Evolutionary conservation across 2,329 filamentous ascomycete genomes (phyloP).

Genomic region (Lasiodiplodia gonubiensis): DNA sequence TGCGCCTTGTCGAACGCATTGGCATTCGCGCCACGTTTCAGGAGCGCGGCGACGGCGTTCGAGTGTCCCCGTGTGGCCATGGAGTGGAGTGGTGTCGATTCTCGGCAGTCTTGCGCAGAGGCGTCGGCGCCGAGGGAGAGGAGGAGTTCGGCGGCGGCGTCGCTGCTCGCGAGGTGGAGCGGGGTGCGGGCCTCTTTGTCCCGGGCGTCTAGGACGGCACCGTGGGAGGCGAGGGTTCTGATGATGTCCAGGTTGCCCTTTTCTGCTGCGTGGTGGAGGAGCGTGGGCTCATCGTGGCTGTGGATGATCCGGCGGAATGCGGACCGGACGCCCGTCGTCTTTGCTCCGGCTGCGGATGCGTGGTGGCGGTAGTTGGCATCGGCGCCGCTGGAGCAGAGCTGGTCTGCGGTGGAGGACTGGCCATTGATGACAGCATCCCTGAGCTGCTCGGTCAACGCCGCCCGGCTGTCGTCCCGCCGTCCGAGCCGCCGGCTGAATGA

Average conservation of each 20-base stretch:
- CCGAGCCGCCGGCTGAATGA: too few relatives aligned
- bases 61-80: not conserved
- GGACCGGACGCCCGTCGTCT: not conserved
- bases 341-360: too few relatives aligned
- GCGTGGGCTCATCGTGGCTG: not conserved
- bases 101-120: not conserved
- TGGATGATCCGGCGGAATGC: not conserved
- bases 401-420: not conserved
- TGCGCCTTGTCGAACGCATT: not conserved
- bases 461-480: too few relatives aligned
- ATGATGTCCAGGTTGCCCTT: not conserved
- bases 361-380: not conserved
- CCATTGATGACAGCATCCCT: not conserved
- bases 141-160: not conserved
- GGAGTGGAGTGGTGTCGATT: not conserved
- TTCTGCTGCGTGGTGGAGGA: not conserved
- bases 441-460: slow-evolving; percentile 2
- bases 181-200: not conserved
- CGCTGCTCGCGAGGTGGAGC: not conserved
- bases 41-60: not conserved
- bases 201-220: not conserved
- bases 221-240: slow-evolving; percentile 1
- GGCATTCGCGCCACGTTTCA: not conserved
- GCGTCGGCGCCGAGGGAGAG: not conserved
- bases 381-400: not conserved